A percentile compares a stretch with the other conserved stretches of the same genome.
phyloP scores from a whole-genome alignment of 768 basidiomycete genomes.

The Sarcodon sp. region DNA sequence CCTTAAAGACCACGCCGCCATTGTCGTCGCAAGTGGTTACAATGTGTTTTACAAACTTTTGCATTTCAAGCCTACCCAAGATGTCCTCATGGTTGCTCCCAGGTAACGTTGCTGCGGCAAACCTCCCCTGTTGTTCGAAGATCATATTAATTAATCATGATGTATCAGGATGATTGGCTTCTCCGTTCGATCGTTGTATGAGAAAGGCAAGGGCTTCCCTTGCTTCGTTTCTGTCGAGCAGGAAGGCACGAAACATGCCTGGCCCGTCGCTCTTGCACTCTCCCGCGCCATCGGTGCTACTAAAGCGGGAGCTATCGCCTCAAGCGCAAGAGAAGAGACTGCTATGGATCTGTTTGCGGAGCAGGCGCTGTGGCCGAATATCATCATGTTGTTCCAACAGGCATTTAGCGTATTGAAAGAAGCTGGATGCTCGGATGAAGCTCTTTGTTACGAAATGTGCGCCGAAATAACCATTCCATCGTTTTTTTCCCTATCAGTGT shows the following conservation, averaged over 20 bases:
- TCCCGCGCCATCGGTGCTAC: slow-evolving; percentile 49
- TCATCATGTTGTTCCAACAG: slow-evolving; percentile 46
- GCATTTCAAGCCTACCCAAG: slow-evolving; percentile 36
- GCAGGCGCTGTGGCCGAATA: slow-evolving; percentile 56
- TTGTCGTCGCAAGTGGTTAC: slow-evolving; percentile 53
- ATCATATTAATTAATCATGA: background rate
- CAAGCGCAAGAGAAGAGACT: slow-evolving; percentile 49
- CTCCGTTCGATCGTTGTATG: slow-evolving; percentile 47
- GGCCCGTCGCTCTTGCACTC: slow-evolving; percentile 35
- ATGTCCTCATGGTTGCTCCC: slow-evolving; percentile 58
- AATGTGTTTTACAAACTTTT: slow-evolving; percentile 52
- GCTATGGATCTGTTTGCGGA: slow-evolving; percentile 55
- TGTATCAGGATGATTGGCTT: slow-evolving; percentile 48
- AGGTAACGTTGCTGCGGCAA: slow-evolving; percentile 20
- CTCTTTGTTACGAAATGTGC: slow-evolving; percentile 53
- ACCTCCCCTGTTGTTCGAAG: background rate
- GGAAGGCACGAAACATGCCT: slow-evolving; percentile 37
- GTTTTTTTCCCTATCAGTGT: background rate
- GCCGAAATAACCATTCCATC: slow-evolving; percentile 1
- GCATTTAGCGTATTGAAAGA: slow-evolving; percentile 51
- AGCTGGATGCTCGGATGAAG: slow-evolving; percentile 54
- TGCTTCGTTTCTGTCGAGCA: slow-evolving; percentile 57
- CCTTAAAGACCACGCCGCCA: slow-evolving; percentile 32
- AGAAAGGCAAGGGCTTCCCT: slow-evolving; percentile 48
- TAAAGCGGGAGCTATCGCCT: slow-evolving; percentile 49